phyloP scores from a whole-genome alignment of 1,139 yeast genomes.

The Arxiozyma slooffiae region DNA sequence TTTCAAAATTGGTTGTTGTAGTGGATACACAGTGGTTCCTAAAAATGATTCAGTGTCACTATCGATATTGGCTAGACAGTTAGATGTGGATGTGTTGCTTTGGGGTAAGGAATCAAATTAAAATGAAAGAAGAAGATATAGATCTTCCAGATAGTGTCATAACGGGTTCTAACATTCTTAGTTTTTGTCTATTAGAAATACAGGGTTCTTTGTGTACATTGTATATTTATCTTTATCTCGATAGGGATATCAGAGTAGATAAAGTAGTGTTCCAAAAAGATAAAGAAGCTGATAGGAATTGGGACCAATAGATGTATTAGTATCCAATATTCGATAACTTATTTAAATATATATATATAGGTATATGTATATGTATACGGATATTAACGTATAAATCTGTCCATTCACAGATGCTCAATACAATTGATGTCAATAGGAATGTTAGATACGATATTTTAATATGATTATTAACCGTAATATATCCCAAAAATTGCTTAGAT shows the following conservation, averaged over 20 bases:
- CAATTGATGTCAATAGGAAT: too few species aligned
- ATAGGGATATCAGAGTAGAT: slow-evolving; percentile 84
- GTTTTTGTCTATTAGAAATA: slow-evolving; percentile 79
- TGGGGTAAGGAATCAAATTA: slow-evolving; percentile 53
- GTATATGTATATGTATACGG: too few species aligned
- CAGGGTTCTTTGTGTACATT: slow-evolving; percentile 69
- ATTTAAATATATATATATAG: not conserved
- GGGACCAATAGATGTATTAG: too few species aligned
- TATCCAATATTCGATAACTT: too few species aligned
- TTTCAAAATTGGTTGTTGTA: slow-evolving; percentile 72
- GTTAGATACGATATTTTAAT: too few species aligned
- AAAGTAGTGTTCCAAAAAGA: slow-evolving; percentile 71
- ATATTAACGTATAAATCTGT: too few species aligned
- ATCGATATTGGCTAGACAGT: slow-evolving; percentile 72
- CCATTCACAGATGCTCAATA: too few species aligned
- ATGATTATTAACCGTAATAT: not conserved
- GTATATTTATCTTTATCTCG: slow-evolving; percentile 72
- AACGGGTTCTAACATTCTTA: slow-evolving; percentile 52
- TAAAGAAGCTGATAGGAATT: not conserved
- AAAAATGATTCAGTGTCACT: slow-evolving; percentile 78
- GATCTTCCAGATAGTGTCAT: slow-evolving; percentile 30
- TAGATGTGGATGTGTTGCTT: slow-evolving; percentile 84
- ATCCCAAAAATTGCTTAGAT: not conserved
- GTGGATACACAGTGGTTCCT: slow-evolving; percentile 80
- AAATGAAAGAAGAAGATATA: slow-evolving; percentile 9